Percentiles rank a stretch among this genome's conserved stretches.
Evolutionary conservation across 306 rosid species (phyloP).

Genomic region (Vigna angularis): DNA sequence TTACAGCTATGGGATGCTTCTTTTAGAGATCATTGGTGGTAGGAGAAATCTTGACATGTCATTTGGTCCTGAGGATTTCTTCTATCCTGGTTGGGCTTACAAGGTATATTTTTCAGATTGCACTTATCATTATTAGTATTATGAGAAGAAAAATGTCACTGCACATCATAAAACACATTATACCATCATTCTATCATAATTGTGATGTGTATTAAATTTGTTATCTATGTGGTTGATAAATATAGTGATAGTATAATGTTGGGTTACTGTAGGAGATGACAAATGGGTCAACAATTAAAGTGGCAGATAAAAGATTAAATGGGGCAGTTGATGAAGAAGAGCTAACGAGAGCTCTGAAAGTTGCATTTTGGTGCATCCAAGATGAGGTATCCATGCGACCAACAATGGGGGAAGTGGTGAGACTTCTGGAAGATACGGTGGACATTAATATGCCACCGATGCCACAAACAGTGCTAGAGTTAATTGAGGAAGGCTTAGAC

Average conservation of each 20-base stretch:
- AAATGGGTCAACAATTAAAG: constrained; percentile 66
- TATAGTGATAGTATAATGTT: constrained; percentile 32
- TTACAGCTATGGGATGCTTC: constrained; percentile 95
- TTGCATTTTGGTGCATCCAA: constrained; percentile 96
- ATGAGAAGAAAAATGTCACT: too few relatives aligned
- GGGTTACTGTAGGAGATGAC: constrained; percentile 65
- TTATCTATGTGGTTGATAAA: not conserved
- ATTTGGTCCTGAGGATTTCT: constrained; percentile 81
- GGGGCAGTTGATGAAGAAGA: constrained; percentile 86
- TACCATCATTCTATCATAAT: too few relatives aligned
- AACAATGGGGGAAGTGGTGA: constrained; percentile 93
- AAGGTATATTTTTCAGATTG: constrained; percentile 59
- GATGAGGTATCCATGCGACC: constrained; percentile 87
- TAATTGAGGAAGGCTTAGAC: constrained; percentile 86
- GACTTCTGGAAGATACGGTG: constrained; percentile 78
- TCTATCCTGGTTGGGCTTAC: constrained; percentile 96
- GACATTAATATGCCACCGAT: constrained; percentile 80
- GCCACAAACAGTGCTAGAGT: constrained; percentile 89
- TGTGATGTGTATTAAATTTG: too few relatives aligned
- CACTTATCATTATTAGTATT: not conserved
- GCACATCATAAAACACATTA: too few relatives aligned
- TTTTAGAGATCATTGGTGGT: constrained; percentile 92
- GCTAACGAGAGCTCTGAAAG: constrained; percentile 68
- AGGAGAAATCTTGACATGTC: constrained; percentile 95
- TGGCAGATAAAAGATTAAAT: constrained; percentile 75